These are phyloP conservation scores for Apiosordaria backusii DNA, from an alignment of 495 filamentous ascomycete genomes.

Conservation along the genomic window DNA sequence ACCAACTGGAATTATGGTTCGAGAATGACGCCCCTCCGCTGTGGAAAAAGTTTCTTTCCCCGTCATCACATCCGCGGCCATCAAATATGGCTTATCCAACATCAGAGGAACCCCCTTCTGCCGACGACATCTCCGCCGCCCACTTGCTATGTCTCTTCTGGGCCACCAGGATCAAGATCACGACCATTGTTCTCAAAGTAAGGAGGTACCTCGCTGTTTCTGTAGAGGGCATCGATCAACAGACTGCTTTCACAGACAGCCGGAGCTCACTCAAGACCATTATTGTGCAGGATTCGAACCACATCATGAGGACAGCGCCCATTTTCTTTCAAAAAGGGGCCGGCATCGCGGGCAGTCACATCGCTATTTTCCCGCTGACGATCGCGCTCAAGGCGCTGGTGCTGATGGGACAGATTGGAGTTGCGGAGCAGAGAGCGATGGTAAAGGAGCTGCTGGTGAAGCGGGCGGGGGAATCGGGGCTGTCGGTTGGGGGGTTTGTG, in stretches of 20 bases:
- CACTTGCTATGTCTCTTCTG: constrained; percentile 5
- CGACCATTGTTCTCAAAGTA: not conserved
- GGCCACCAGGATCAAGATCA: not conserved
- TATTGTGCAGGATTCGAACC: not conserved
- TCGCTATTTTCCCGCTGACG: not conserved
- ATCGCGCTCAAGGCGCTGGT: not conserved
- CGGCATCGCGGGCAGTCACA: not conserved
- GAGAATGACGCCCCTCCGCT: not conserved
- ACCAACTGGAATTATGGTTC: not conserved
- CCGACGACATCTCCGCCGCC: not conserved
- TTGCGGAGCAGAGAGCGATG: not conserved
- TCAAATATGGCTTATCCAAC: not conserved
- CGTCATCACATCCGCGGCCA: not conserved
- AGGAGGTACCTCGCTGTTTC: not conserved
- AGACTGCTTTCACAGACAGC: not conserved
- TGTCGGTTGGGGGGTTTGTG: constrained; percentile 3
- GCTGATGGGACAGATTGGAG: not conserved
- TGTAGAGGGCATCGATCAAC: not conserved
- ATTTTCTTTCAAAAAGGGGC: not conserved
- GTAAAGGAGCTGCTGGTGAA: not conserved
- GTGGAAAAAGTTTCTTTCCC: not conserved
- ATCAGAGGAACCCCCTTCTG: not conserved
- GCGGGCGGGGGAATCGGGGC: not conserved
- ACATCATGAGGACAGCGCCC: constrained; percentile 3
- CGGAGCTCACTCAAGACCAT: not conserved